Evolutionary conservation across 129 eudicot species (phyloP), one percentile per base, ranked within the genome.

Genomic region (Erigeron canadensis): DNA sequence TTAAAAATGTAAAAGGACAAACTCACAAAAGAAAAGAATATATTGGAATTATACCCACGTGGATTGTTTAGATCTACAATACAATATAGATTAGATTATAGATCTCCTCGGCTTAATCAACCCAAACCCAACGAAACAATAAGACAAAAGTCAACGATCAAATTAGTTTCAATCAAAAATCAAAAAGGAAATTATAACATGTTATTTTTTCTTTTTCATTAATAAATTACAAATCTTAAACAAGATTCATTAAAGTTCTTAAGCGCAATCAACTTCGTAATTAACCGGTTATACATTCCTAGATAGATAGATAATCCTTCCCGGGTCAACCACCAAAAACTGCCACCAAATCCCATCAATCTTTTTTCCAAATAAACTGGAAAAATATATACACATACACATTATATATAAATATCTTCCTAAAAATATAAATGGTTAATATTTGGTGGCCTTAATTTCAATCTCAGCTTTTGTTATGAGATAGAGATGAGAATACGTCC

Each of bases 401-500:
- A 43, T 47, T 47, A 3, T 13, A 18, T n/a, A n/a, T 18, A 18
- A 10, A 7, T 6, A 50, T 11, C 1, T 4, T 50, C 1, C 5
- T 43, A 43, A 1, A 5, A 43, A 6, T 43, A 43, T 43, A 6
- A 43, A 6, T 43, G 11, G 3, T 43, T 3, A 28, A 43, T 43
- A 6, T 6, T 43, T 43, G 11, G 8, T 43, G 11, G 3, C 1
- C 8, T 43, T 43, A 43, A 5, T 8, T 15, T 55, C 3, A 54
- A 13, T 18, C 19, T 54, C 16, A 16, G 19, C 22, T 8, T 17
- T 73, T 62, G 63, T 28, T 11, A 28, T 10, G 9, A 39, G 10
- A 76, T 69, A 75, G 9, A 39, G 10, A 76, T 69, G 81, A 77
- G 75, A 77, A 10, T 72, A 40, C 81, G 81, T 50, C 63, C 42